A percentile compares a stretch with the other conserved stretches of the same genome.
Evolutionary conservation across 2,329 filamentous ascomycete genomes (phyloP).

Genomic region (Eutypella sp.): DNA sequence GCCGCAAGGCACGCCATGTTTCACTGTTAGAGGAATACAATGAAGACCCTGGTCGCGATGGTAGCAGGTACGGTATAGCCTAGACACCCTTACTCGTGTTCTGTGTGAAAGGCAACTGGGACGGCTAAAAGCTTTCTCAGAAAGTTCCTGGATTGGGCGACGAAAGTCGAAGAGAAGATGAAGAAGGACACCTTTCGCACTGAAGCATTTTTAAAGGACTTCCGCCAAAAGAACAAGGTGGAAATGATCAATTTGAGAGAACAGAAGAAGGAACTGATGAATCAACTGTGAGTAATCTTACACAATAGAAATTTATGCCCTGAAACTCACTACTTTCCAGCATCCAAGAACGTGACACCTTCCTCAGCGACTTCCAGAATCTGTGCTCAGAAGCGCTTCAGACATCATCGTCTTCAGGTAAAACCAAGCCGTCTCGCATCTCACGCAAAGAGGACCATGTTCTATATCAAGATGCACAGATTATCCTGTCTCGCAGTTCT

Average conservation of each 20-base stretch:
- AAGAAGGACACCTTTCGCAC: slow-evolving; percentile 23
- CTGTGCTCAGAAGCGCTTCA: slow-evolving; percentile 7
- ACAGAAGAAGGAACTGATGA: slow-evolving; percentile 24
- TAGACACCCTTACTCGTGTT: background rate
- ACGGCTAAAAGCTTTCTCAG: slow-evolving; percentile 7
- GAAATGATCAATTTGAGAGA: slow-evolving; percentile 14
- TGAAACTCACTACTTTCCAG: slow-evolving; percentile 11
- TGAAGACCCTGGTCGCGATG: slow-evolving; percentile 20
- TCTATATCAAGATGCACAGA: slow-evolving; percentile 20
- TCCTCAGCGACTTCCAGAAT: slow-evolving; percentile 9
- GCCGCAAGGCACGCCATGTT: too few relatives aligned
- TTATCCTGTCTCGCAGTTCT: slow-evolving; percentile 15
- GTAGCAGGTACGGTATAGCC: slow-evolving; percentile 13
- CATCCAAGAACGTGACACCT: slow-evolving; percentile 6
- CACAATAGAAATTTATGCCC: background rate
- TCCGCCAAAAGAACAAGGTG: slow-evolving; percentile 17
- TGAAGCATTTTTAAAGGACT: slow-evolving; percentile 23
- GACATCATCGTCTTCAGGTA: background rate
- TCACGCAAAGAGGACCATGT: slow-evolving; percentile 16
- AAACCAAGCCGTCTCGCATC: background rate
- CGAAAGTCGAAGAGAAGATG: slow-evolving; percentile 23
- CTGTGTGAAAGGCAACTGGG: background rate
- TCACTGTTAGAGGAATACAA: too few relatives aligned
- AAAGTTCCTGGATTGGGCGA: slow-evolving; percentile 20
- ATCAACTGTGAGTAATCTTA: background rate